These are phyloP conservation scores for Kokia cookei DNA, from an alignment of 441 rosid genomes.

Conservation along the genomic window DNA sequence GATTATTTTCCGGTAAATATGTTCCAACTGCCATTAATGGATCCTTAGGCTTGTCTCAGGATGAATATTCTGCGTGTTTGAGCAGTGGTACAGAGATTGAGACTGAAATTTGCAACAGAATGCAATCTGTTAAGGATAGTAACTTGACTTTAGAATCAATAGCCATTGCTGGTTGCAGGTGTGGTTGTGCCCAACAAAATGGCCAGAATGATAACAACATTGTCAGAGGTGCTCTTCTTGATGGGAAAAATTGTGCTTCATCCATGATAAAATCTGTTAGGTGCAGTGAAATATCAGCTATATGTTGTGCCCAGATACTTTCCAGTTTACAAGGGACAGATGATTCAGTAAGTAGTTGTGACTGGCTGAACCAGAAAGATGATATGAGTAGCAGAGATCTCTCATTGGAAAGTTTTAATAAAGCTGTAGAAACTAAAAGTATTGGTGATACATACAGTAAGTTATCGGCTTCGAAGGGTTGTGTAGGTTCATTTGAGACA, in stretches of 20 bases:
- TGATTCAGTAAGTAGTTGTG: conserved; percentile 9
- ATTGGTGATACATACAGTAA: conserved; percentile 1
- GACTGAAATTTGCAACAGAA: conserved; percentile 12
- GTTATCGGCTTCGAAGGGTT: conserved; percentile 9
- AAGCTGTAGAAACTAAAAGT: conserved; percentile 11
- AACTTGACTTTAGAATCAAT: conserved; percentile 16
- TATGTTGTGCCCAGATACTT: conserved; percentile 13
- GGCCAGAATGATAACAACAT: conserved; percentile 14
- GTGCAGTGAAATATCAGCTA: conserved; percentile 17
- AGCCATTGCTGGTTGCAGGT: conserved; percentile 12
- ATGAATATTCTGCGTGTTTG: conserved; percentile 17
- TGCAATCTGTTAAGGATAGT: conserved; percentile 12
- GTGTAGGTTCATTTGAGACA: conserved; percentile 17
- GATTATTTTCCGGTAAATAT: background rate
- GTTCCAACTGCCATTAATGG: conserved; percentile 16
- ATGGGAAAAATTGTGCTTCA: conserved; percentile 14
- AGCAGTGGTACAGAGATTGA: conserved; percentile 12
- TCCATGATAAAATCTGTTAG: conserved; percentile 19
- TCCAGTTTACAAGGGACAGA: conserved; percentile 6
- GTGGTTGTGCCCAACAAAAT: conserved; percentile 16
- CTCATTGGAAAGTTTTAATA: conserved; percentile 20
- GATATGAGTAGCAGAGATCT: conserved; percentile 14
- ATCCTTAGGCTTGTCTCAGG: conserved; percentile 10
- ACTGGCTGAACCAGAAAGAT: conserved; percentile 6
- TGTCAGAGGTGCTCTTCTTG: background rate